A percentile compares a stretch with the other conserved stretches of the same genome.
Evolutionary conservation across 345 rosid genomes (phyloP).

Genomic region (Psidium guajava): DNA sequence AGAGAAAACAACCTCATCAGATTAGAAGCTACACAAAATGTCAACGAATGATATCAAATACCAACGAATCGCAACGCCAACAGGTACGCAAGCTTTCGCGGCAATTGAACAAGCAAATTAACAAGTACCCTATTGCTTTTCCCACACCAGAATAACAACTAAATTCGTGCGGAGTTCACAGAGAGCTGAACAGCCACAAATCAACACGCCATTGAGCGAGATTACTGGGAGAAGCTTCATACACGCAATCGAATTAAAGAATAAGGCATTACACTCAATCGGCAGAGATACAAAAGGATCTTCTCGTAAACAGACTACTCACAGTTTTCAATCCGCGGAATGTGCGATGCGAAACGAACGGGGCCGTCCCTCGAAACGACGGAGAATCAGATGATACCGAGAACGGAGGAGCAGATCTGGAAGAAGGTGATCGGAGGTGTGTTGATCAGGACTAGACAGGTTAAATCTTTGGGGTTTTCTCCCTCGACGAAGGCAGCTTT

Average conservation of each 20-base stretch:
- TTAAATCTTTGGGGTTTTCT: neutral
- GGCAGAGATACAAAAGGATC: neutral
- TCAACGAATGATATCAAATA: neutral
- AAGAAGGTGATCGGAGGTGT: neutral
- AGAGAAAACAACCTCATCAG: neutral
- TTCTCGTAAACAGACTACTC: neutral
- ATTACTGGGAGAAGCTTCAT: neutral
- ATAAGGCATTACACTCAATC: neutral
- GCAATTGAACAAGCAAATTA: neutral
- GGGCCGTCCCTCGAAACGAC: neutral
- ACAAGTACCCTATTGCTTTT: neutral
- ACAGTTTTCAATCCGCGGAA: neutral
- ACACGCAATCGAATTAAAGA: neutral
- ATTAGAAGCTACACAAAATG: neutral
- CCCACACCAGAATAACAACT: neutral
- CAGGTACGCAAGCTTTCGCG: neutral
- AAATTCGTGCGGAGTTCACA: neutral
- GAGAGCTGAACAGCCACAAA: neutral
- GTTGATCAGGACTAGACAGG: neutral
- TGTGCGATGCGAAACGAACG: neutral
- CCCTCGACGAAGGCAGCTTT: neutral
- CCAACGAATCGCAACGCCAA: neutral
- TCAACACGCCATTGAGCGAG: neutral
- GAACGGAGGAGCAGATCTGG: neutral
- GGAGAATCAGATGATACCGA: neutral